A percentile compares a stretch with the other conserved stretches of the same genome.
These are phyloP conservation scores for Albophoma yamanashiensis DNA, from an alignment of 2,329 filamentous ascomycete species.

Conservation along the genomic window DNA sequence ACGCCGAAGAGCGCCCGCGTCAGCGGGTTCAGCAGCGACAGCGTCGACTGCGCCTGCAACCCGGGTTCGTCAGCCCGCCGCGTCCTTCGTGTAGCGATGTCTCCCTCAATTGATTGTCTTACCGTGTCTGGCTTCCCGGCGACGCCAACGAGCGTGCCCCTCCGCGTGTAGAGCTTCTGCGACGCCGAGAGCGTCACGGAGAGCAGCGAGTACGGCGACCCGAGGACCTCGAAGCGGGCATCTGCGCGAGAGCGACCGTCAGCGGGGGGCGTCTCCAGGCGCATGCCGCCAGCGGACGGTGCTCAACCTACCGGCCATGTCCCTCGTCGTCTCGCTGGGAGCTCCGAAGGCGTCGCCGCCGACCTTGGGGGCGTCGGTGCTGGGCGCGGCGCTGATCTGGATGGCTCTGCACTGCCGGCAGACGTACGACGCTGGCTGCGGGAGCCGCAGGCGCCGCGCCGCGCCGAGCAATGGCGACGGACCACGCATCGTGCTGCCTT, in stretches of 20 bases:
- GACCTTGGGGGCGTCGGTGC: conserved; percentile 39
- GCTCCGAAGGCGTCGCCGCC: conserved; percentile 46
- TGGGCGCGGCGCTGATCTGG: conserved; percentile 52
- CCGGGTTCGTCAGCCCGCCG: not conserved
- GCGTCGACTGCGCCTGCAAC: conserved; percentile 68
- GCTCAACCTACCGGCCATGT: conserved; percentile 36
- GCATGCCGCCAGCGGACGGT: too few relatives aligned
- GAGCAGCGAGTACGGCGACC: conserved; percentile 83
- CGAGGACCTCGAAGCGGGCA: conserved; percentile 88
- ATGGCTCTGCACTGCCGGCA: conserved; percentile 49
- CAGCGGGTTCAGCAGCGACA: conserved; percentile 78
- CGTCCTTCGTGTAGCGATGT: not conserved
- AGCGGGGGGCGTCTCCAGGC: not conserved
- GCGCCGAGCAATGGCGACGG: conserved; percentile 27
- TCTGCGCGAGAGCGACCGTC: conserved; percentile 43
- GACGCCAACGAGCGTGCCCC: conserved; percentile 82
- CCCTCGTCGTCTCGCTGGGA: conserved; percentile 30
- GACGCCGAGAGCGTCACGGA: conserved; percentile 89
- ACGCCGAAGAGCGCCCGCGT: conserved; percentile 71
- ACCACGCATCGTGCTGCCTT: conserved; percentile 27
- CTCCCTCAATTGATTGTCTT: conserved; percentile 13
- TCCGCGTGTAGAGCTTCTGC: conserved; percentile 83
- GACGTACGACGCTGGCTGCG: conserved; percentile 23
- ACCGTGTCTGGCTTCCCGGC: conserved; percentile 89
- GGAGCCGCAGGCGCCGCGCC: conserved; percentile 18